Percentiles rank a stretch among this genome's conserved stretches.
Conservation (phyloP, 768 basidiomycete species). For the Lyophyllum shimeji region DNA sequence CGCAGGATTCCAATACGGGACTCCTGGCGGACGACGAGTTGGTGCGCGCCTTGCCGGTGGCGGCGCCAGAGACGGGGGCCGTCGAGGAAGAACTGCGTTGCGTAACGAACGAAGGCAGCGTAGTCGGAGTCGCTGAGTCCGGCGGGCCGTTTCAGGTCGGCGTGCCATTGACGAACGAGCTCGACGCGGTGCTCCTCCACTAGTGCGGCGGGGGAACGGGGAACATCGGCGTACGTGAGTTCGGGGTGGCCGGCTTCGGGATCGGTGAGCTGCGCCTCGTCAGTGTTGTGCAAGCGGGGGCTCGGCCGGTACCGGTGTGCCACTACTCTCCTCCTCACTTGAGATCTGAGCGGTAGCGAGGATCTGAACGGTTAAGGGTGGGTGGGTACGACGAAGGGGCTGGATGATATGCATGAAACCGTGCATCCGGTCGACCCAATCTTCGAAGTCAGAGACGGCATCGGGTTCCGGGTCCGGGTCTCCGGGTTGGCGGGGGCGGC, state of each 20-base stretch:
- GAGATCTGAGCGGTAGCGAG: not conserved
- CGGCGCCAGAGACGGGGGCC: conserved; percentile 19
- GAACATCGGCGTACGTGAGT: not conserved
- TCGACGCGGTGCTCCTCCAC: not conserved
- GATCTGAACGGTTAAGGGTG: not conserved
- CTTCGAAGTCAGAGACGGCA: conserved; percentile 9
- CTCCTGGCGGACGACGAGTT: conserved; percentile 26
- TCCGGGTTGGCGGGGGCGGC: conserved; percentile 11
- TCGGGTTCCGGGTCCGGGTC: conserved; percentile 12
- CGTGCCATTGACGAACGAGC: not conserved
- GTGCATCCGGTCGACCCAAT: conserved; percentile 20
- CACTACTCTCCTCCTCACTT: not conserved
- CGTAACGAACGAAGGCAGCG: conserved; percentile 15
- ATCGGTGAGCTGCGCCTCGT: not conserved
- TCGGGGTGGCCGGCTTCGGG: not conserved
- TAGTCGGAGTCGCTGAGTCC: conserved; percentile 13
- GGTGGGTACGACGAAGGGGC: not conserved
- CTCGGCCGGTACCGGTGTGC: not conserved
- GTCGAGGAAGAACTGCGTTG: conserved; percentile 19
- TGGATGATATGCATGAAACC: conserved; percentile 17
- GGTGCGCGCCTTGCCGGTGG: conserved; percentile 9
- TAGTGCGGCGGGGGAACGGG: not conserved
- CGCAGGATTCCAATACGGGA: conserved; percentile 21
- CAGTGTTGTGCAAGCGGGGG: not conserved
- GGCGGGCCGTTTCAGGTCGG: not conserved